Percentiles rank a stretch among this genome's conserved stretches.
These are phyloP conservation scores for Chrysoporthe deuterocubensis DNA, from an alignment of 2,329 filamentous ascomycete genomes.

Conservation along the genomic window DNA sequence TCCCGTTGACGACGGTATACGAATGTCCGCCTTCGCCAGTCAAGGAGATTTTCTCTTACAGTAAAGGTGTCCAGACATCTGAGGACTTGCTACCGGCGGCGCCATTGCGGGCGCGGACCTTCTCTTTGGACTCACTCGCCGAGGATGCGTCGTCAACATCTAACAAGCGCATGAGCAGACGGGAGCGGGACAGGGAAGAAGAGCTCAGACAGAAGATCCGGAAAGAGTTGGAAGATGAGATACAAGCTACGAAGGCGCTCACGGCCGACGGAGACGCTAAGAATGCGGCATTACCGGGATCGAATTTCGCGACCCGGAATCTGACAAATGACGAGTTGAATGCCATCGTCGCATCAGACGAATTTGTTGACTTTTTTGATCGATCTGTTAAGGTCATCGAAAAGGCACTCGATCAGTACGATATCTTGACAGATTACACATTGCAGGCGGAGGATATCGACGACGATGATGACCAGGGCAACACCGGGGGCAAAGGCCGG, in stretches of 20 bases:
- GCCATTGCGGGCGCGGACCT: slow-evolving; percentile 55
- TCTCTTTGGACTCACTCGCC: slow-evolving; percentile 63
- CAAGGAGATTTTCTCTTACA: slow-evolving; percentile 92
- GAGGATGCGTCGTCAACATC: slow-evolving; percentile 65
- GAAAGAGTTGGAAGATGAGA: slow-evolving; percentile 89
- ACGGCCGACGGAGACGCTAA: slow-evolving; percentile 55
- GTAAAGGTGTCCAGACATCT: slow-evolving; percentile 92
- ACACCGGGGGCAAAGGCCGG: slow-evolving; percentile 71
- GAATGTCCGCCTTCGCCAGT: slow-evolving; percentile 78
- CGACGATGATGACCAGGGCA: slow-evolving; percentile 83
- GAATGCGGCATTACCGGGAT: slow-evolving; percentile 45
- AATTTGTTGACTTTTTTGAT: slow-evolving; percentile 95
- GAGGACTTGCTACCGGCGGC: slow-evolving; percentile 67
- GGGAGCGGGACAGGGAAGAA: slow-evolving; percentile 83
- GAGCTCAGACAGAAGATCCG: slow-evolving; percentile 84
- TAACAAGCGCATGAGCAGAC: slow-evolving; percentile 76
- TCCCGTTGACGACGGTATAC: slow-evolving; percentile 75
- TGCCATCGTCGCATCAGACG: slow-evolving; percentile 87
- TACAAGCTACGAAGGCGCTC: slow-evolving; percentile 72
- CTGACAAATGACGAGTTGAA: slow-evolving; percentile 84
- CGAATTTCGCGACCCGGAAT: slow-evolving; percentile 77
- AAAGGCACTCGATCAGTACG: slow-evolving; percentile 91
- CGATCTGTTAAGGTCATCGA: slow-evolving; percentile 97
- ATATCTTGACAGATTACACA: slow-evolving; percentile 93
- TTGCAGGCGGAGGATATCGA: slow-evolving; percentile 75